Base-by-base conservation (phyloP, 106 monocot species). In the Cymbidium sinense region DNA sequence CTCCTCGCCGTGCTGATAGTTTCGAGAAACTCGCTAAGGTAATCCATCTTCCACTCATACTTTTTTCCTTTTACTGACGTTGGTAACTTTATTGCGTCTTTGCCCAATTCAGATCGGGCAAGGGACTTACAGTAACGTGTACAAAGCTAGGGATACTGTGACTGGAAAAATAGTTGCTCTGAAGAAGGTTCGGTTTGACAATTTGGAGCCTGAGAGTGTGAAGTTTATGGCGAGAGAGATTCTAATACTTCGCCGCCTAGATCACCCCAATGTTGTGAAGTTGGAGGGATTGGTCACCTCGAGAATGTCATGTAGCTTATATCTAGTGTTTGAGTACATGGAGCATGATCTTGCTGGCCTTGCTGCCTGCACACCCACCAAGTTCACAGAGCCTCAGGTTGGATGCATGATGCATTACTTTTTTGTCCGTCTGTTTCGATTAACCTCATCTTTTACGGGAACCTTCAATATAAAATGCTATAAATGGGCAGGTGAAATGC, bases 11-110 rank as follows among this genome's bases (percentile, higher is more conserved):
- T 0, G 91, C 91, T 0, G 88, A 91, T 70, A 37, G 73, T 36
- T 91, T 91, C 75, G 88, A 91, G 82, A 91, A 91, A 86, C 81
- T 91, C 50, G 91, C 88, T 23, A 91, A 91, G 88, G 91, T 77
- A 23, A 64, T 12, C 6, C 5, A 50, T 81, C 41, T 35, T 43
- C 25, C 35, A 23, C n/a, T 72, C 72, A 9, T 31, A 25, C 33
- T 43, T 20, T 30, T 29, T 52, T 76, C 50, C 31, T 37, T 58
- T 74, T 21, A 29, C 44, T 55, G 62, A 76, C 44, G 28, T 76
- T 51, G 27, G 34, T 25, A 70, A 80, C 17, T 64, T n/a, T 71
- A 21, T 75, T 76, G 34, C 10, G 31, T 67, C 31, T 30, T 28
- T 67, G 8, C 33, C 31, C 47, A 15, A 67, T 67, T 28, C 44